phyloP scores from a whole-genome alignment of 192 early-diverging fungal species.

The Podochytrium sp. region DNA sequence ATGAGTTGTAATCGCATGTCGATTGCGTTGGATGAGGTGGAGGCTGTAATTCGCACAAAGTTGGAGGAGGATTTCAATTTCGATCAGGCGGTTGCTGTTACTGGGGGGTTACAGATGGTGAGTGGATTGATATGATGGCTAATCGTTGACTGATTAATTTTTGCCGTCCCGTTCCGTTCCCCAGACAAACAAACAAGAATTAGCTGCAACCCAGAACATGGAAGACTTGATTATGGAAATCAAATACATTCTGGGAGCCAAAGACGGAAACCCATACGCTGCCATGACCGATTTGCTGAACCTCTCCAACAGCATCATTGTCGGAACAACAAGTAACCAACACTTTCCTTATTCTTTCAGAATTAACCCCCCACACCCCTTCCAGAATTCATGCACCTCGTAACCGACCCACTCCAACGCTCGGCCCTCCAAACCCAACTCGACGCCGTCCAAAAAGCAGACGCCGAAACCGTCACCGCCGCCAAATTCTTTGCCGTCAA shows the following conservation, averaged over 20 bases:
- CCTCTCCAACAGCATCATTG: constrained; percentile 17
- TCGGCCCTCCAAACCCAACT: constrained; percentile 16
- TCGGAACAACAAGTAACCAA: constrained; percentile 28
- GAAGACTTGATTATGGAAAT: neutral
- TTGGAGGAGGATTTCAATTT: constrained; percentile 38
- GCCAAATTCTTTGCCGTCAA: neutral
- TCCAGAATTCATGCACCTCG: constrained; percentile 12
- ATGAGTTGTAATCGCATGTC: constrained; percentile 26
- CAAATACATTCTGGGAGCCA: neutral
- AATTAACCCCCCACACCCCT: neutral
- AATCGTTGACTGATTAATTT: no score
- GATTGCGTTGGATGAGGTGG: constrained; percentile 36
- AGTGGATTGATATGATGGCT: no score
- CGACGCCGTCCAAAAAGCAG: constrained; percentile 16
- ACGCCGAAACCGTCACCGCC: constrained; percentile 17
- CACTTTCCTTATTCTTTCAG: no score
- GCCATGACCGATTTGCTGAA: constrained; percentile 25
- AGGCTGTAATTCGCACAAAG: constrained; percentile 39
- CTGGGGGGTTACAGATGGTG: no score
- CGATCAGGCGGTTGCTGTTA: constrained; percentile 22
- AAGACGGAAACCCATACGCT: constrained; percentile 1
- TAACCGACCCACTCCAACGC: constrained; percentile 22
- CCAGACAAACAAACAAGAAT: neutral
- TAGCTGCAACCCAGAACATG: neutral
- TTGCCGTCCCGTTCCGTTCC: no score